These are phyloP conservation scores for Penicillium sp. DNA, from an alignment of 2,329 filamentous ascomycete species.

Conservation along the genomic window DNA sequence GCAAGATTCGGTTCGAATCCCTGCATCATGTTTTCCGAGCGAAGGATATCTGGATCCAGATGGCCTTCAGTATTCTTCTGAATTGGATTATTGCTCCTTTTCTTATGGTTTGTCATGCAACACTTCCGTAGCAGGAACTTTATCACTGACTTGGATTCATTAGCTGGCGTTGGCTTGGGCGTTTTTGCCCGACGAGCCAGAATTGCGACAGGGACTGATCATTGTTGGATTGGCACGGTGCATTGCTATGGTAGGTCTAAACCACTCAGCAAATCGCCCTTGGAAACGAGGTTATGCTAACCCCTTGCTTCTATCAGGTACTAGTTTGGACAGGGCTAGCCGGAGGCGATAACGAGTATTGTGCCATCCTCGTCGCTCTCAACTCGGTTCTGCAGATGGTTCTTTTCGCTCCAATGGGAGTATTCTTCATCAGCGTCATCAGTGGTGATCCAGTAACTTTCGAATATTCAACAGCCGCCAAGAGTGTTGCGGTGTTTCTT, in stretches of 20 bases:
- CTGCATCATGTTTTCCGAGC: slow-evolving; percentile 66
- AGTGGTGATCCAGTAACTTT: slow-evolving; percentile 50
- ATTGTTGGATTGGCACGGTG: slow-evolving; percentile 82
- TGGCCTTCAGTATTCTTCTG: slow-evolving; percentile 71
- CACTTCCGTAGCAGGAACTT: accelerated
- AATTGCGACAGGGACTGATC: slow-evolving; percentile 65
- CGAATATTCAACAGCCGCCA: slow-evolving; percentile 68
- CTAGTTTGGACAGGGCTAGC: slow-evolving; percentile 78
- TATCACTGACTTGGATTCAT: neutral
- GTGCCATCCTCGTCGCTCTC: slow-evolving; percentile 73
- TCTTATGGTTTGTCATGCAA: slow-evolving; percentile 64
- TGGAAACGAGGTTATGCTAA: slow-evolving; percentile 5
- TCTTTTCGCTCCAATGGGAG: slow-evolving; percentile 67
- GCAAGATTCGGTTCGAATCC: slow-evolving; percentile 78
- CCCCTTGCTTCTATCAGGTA: slow-evolving; percentile 41
- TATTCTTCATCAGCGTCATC: slow-evolving; percentile 71
- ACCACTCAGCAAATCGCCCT: no score
- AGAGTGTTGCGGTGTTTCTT: slow-evolving; percentile 79
- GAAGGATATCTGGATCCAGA: slow-evolving; percentile 70
- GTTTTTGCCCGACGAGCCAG: slow-evolving; percentile 53
- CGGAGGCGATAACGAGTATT: slow-evolving; percentile 77
- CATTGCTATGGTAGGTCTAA: slow-evolving; percentile 74
- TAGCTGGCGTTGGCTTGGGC: slow-evolving; percentile 51
- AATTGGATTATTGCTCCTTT: slow-evolving; percentile 86
- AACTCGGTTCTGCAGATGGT: slow-evolving; percentile 75